Base-by-base conservation (phyloP, 139 green algal genomes). In the Chlorella sp. region DNA sequence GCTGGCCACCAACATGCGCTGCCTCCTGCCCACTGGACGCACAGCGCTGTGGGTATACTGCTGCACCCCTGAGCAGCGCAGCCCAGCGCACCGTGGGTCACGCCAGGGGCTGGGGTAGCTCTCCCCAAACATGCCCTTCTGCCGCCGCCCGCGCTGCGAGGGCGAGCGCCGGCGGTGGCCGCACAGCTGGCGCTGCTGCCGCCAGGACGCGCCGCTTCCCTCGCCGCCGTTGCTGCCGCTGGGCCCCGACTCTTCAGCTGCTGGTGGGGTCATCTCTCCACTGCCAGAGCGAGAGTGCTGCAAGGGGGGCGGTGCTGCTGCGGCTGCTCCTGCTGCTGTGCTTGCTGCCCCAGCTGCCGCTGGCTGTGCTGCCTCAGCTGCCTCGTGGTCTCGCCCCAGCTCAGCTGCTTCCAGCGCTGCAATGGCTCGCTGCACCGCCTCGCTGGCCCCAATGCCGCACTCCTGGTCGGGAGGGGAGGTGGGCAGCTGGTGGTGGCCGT, bases 121-220 rank as follows among this genome's bases (percentile, higher is more conserved):
- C 71, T 89, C 86, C 23, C 86, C 86, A 87, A 87, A 89, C 80
- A 87, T 87, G 60, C 86, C 86, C 63, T 87, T 89, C 38, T 56
- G 67, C 44, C 16, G 55, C 30, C 17, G 70, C 11, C 44, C 30
- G 32, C 32, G 36, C 34, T 18, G 32, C 26, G 68, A 55, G 30
- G 81, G 56, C 16, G 81, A 63, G 26, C 38, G 26, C 26, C 44
- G 32, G 30, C 57, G 32, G 32, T 41, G 34, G 7, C 36, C 67
- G 21, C 26, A 65, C 34, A 78, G 32, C 65, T 41, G 47, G 47
- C 26, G 32, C 47, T 78, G 23, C 75, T 82, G 51, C 30, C 68
- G 32, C 32, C 68, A 51, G 23, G 63, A 32, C 3, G 63, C n/a
- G 47, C 47, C 20, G 2, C 30, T 20, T 16, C 23, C 9, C 70